phyloP scores from a whole-genome alignment of 2,329 filamentous ascomycete species.

The Lojkania enalia region DNA sequence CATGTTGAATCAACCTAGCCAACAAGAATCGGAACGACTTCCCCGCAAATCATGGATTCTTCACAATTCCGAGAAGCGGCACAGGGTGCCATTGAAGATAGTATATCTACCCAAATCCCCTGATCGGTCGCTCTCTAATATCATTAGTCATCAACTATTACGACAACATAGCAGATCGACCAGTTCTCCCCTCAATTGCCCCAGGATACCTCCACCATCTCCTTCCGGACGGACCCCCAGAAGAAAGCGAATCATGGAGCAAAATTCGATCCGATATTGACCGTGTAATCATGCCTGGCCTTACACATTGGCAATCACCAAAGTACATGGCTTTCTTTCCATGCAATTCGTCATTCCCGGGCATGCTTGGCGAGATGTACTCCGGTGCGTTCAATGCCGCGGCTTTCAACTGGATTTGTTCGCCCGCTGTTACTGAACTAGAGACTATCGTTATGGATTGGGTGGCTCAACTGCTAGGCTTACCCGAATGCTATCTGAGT shows the following conservation, averaged over 20 bases:
- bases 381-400: slow-evolving; percentile 84
- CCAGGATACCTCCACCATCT: slow-evolving; percentile 85
- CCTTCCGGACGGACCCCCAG: slow-evolving; percentile 68
- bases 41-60: slow-evolving; percentile 68
- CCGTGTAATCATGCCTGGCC: slow-evolving; percentile 82
- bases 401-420: slow-evolving; percentile 97
- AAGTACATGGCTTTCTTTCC: slow-evolving; percentile 98
- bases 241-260: slow-evolving; percentile 71
- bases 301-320: slow-evolving; percentile 91
- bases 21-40: too few species aligned
- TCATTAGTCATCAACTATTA: slow-evolving; percentile 78
- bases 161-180: slow-evolving; percentile 68
- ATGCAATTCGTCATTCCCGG: slow-evolving; percentile 77
- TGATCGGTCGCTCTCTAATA: slow-evolving; percentile 1
- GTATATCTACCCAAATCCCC: slow-evolving; percentile 49
- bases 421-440: slow-evolving; percentile 86
- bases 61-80: slow-evolving; percentile 77
- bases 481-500: slow-evolving; percentile 75
- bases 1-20: too few species aligned
- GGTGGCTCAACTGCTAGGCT: slow-evolving; percentile 73
- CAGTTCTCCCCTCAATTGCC: slow-evolving; percentile 75
- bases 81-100: slow-evolving; percentile 78
- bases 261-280: slow-evolving; percentile 84
- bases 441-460: slow-evolving; percentile 94
- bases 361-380: slow-evolving; percentile 91